phyloP scores from a whole-genome alignment of 2,329 filamentous ascomycete genomes.

The Drechslerella coelobrocha region DNA sequence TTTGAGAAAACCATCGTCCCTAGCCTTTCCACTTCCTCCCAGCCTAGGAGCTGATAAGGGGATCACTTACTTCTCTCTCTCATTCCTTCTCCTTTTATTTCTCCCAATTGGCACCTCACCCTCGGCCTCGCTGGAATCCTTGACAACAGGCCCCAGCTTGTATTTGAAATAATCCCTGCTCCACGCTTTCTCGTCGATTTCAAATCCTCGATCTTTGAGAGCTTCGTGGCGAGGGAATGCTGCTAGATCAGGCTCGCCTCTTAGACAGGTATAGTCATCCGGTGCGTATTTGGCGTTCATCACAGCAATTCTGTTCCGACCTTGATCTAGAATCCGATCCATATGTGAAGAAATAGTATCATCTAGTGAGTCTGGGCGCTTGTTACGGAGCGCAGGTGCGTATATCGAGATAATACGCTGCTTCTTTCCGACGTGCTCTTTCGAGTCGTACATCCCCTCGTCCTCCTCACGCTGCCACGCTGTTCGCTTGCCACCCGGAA shows the following conservation, averaged over 20 bases:
- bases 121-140: neutral
- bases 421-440: slow-evolving; percentile 15
- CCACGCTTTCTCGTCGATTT: slow-evolving; percentile 13
- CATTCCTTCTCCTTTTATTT: neutral
- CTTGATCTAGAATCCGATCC: slow-evolving; percentile 16
- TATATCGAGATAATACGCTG: slow-evolving; percentile 23
- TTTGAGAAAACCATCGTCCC: too few relatives aligned
- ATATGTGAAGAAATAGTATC: slow-evolving; percentile 8
- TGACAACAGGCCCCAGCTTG: neutral
- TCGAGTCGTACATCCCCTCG: slow-evolving; percentile 12
- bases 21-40: too few relatives aligned
- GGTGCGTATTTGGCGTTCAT: slow-evolving; percentile 22
- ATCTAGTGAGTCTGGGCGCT: slow-evolving; percentile 32
- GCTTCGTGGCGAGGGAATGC: slow-evolving; percentile 2
- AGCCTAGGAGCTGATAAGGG: neutral
- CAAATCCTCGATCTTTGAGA: slow-evolving; percentile 20
- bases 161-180: slow-evolving; percentile 19
- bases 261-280: slow-evolving; percentile 21
- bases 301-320: neutral
- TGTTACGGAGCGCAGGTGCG: slow-evolving; percentile 9
- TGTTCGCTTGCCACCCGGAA: slow-evolving; percentile 32
- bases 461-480: slow-evolving; percentile 36
- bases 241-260: slow-evolving; percentile 14
- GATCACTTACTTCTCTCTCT: neutral
- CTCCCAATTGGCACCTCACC: neutral